Conservation (phyloP, 2,329 filamentous ascomycete species). For the Xylariales sp. region DNA sequence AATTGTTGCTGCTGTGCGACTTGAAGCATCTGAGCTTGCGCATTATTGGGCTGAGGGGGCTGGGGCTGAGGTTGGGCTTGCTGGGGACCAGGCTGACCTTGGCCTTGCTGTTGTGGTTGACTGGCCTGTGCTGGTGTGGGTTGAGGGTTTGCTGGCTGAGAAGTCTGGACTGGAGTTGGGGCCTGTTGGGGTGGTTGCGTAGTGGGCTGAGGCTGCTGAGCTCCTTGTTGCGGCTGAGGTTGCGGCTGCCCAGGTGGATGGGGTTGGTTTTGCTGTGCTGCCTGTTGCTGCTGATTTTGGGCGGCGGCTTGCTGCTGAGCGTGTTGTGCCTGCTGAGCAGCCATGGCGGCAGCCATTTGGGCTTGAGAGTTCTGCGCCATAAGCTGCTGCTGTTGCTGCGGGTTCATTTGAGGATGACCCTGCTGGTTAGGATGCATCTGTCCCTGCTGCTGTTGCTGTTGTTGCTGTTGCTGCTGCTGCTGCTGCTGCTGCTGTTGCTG, state of each 20-base stretch:
- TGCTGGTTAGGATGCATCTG: not conserved
- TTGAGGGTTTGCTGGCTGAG: conserved; percentile 32
- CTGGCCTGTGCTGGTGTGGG: conserved; percentile 26
- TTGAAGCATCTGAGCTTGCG: conserved; percentile 29
- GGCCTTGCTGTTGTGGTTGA: conserved; percentile 24
- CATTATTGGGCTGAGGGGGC: conserved; percentile 20
- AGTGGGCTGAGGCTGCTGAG: conserved; percentile 26
- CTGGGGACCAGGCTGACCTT: conserved; percentile 23
- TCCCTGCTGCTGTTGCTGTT: not conserved
- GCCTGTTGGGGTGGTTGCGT: conserved; percentile 22
- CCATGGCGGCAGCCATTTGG: not conserved
- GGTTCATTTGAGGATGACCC: not conserved
- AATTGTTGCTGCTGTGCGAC: conserved; percentile 26
- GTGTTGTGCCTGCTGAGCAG: conserved; percentile 16
- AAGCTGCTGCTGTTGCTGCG: not conserved
- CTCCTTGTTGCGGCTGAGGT: conserved; percentile 13
- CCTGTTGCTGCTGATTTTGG: conserved; percentile 19
- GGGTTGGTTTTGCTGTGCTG: conserved; percentile 14
- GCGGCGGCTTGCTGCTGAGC: conserved; percentile 17
- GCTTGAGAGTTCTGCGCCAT: not conserved
- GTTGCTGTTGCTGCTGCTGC: not conserved
- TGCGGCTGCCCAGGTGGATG: conserved; percentile 15
- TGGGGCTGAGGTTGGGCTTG: conserved; percentile 21
- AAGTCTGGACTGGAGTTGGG: conserved; percentile 23
- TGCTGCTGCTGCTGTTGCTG: not conserved